These are phyloP conservation scores for Manihot esculenta DNA, from an alignment of 441 rosid genomes.

Conservation along the genomic window DNA sequence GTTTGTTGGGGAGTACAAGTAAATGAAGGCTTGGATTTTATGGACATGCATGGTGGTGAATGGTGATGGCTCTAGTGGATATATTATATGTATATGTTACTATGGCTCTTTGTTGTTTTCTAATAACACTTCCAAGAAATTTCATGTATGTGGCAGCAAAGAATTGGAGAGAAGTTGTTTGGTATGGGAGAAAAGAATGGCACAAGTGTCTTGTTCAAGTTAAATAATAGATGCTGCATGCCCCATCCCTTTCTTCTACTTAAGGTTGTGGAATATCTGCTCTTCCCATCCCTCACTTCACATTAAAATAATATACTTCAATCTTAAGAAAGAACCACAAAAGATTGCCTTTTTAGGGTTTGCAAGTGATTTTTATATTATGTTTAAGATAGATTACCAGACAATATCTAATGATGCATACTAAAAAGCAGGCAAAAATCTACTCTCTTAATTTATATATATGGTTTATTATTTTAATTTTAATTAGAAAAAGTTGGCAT, in stretches of 20 bases:
- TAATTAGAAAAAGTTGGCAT: slow-evolving; percentile 17
- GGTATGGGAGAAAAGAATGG: slow-evolving; percentile 44
- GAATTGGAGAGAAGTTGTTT: slow-evolving; percentile 29
- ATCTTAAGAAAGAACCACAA: no score
- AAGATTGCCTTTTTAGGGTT: background rate
- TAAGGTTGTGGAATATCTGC: slow-evolving; percentile 68
- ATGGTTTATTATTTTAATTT: no score
- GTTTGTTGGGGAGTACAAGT: slow-evolving; percentile 28
- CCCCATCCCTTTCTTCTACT: slow-evolving; percentile 74
- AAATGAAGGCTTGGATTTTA: slow-evolving; percentile 34
- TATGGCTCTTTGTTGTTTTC: slow-evolving; percentile 18
- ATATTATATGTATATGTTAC: slow-evolving; percentile 1
- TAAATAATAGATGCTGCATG: slow-evolving; percentile 32
- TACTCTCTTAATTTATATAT: background rate
- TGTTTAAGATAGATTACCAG: slow-evolving; percentile 17
- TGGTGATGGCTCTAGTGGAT: slow-evolving; percentile 22
- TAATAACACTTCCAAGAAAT: slow-evolving; percentile 10
- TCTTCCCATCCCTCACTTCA: slow-evolving; percentile 49
- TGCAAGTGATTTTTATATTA: background rate
- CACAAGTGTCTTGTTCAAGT: slow-evolving; percentile 43
- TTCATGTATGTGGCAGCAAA: slow-evolving; percentile 10
- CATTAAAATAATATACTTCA: no score
- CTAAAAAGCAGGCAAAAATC: slow-evolving; percentile 41
- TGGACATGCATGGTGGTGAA: slow-evolving; percentile 16
- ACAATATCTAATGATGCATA: slow-evolving; percentile 34